Evolutionary conservation across 805 yeast genomes (phyloP).

Genomic region (Starmerella vaccinii): DNA sequence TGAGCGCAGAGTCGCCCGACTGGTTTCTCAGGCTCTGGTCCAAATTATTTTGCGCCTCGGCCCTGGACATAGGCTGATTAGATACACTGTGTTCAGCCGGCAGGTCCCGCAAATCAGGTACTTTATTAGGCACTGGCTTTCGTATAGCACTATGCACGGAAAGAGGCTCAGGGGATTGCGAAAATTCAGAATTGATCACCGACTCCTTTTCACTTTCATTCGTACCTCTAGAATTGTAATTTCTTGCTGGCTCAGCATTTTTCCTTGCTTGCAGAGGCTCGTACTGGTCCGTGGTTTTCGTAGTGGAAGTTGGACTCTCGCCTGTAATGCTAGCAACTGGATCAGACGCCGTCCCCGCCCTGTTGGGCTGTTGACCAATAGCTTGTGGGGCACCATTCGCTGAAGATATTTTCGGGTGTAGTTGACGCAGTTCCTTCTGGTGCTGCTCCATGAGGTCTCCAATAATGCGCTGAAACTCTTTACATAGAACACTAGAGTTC

Average conservation of each 20-base stretch:
- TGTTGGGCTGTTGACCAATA: background rate
- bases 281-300: background rate
- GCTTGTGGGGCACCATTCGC: background rate
- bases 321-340: too few relatives aligned
- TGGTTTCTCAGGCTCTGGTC: too few relatives aligned
- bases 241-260: background rate
- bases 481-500: slow-evolving; percentile 28
- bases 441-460: slow-evolving; percentile 28
- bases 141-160: background rate
- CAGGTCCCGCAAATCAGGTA: background rate
- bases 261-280: background rate
- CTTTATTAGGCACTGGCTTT: background rate
- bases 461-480: slow-evolving; percentile 30
- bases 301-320: too few relatives aligned
- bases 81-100: background rate
- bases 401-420: slow-evolving; percentile 11
- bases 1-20: too few relatives aligned
- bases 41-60: background rate
- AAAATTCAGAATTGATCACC: background rate
- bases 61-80: background rate
- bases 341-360: too few relatives aligned
- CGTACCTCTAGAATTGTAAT: background rate
- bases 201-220: background rate
- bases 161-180: slow-evolving; percentile 1
- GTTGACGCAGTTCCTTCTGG: slow-evolving; percentile 24